phyloP scores from a whole-genome alignment of 768 basidiomycete species.

The Pleurotus ostreatus region DNA sequence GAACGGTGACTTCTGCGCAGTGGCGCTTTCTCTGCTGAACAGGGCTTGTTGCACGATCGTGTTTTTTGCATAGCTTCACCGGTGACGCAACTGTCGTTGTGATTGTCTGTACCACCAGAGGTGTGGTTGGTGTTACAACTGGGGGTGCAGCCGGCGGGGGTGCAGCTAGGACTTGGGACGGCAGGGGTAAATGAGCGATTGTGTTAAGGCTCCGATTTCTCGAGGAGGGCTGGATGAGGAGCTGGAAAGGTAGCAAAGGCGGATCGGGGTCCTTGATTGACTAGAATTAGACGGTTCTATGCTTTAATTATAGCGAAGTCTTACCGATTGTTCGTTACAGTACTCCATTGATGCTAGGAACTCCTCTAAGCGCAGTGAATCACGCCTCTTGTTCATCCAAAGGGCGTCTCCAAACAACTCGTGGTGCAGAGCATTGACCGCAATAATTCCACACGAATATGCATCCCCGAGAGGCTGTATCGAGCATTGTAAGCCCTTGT shows the following conservation, averaged over 20 bases:
- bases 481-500: conserved; percentile 8
- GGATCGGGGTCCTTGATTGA: neutral
- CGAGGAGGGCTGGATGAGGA: too few relatives aligned
- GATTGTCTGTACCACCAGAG: too few relatives aligned
- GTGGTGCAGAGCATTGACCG: conserved; percentile 13
- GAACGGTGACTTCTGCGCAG: too few relatives aligned
- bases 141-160: too few relatives aligned
- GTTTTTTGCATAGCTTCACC: too few relatives aligned
- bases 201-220: too few relatives aligned
- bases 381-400: conserved; percentile 3
- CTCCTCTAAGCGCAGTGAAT: conserved; percentile 4
- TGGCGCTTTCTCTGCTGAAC: neutral
- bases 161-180: too few relatives aligned
- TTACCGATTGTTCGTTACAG: neutral
- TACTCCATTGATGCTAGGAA: conserved; percentile 9
- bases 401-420: conserved; percentile 9
- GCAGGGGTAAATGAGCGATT: too few relatives aligned
- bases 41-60: neutral
- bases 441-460: conserved; percentile 14
- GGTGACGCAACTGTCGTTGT: too few relatives aligned
- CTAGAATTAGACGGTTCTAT: neutral
- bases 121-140: too few relatives aligned
- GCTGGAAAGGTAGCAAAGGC: neutral
- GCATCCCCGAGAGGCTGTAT: conserved; percentile 9
- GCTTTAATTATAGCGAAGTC: neutral